Evolutionary conservation across 2,329 filamentous ascomycete genomes (phyloP).

Genomic region (Verticillium zaregamsianum): DNA sequence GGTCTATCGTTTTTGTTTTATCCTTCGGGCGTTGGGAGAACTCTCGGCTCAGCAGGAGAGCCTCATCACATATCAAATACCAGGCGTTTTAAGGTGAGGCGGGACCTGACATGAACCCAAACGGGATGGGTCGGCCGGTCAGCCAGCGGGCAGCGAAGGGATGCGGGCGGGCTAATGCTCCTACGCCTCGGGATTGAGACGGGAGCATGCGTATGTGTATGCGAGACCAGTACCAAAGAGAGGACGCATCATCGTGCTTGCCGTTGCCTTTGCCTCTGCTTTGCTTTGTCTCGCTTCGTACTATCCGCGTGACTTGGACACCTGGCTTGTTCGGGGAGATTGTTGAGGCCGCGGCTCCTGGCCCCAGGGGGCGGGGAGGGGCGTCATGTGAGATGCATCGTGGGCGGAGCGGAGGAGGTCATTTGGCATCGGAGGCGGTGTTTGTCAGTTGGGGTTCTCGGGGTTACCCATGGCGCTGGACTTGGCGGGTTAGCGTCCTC

Average conservation of each 20-base stretch:
- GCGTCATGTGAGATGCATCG: slow-evolving; percentile 9
- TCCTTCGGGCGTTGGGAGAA: not conserved
- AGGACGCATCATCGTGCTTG: not conserved
- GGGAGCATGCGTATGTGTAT: not conserved
- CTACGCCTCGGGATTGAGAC: not conserved
- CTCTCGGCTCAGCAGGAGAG: not conserved
- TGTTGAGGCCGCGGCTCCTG: not conserved
- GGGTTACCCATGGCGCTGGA: too few species aligned
- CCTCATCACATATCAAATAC: not conserved
- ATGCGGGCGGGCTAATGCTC: not conserved
- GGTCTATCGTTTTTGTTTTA: not conserved
- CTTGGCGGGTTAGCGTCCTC: too few species aligned
- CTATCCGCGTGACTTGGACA: not conserved
- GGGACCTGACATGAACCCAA: not conserved
- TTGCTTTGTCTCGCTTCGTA: not conserved
- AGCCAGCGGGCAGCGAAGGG: not conserved
- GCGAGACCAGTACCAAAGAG: not conserved
- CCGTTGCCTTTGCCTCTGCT: not conserved
- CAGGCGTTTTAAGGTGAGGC: not conserved
- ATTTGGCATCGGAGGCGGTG: not conserved
- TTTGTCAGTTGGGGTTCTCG: not conserved
- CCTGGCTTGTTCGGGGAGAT: not conserved
- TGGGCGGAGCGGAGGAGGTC: not conserved
- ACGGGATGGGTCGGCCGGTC: not conserved
- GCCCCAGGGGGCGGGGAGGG: not conserved